phyloP scores from a whole-genome alignment of 345 rosid species.

The Physaria fendleri region DNA sequence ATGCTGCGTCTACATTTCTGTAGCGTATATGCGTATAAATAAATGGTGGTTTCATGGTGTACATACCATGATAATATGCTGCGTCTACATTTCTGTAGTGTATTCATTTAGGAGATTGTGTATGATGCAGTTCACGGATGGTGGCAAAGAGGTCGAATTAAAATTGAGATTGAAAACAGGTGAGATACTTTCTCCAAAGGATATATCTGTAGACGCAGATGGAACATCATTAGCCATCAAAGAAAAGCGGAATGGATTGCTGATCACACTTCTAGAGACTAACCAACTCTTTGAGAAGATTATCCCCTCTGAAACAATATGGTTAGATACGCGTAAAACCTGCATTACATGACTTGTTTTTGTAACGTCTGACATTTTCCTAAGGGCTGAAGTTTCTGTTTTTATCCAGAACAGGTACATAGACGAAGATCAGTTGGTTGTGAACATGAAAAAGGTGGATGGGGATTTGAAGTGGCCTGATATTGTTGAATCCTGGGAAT shows the following conservation, averaged over 20 bases:
- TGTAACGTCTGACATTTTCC: background rate
- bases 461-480: conserved; percentile 86
- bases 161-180: conserved; percentile 45
- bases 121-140: conserved; percentile 64
- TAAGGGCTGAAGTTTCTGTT: background rate
- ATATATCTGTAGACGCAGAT: conserved; percentile 74
- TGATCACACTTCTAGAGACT: conserved; percentile 54
- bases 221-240: conserved; percentile 49
- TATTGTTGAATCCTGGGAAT: conserved; percentile 85
- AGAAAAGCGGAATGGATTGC: conserved; percentile 42
- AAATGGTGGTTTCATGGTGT: background rate
- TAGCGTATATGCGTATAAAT: background rate
- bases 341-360: background rate
- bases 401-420: conserved; percentile 49
- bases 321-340: conserved; percentile 38
- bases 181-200: conserved; percentile 42
- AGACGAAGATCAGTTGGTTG: conserved; percentile 75
- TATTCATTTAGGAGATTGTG: background rate
- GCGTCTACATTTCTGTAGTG: background rate
- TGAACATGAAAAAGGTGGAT: conserved; percentile 79
- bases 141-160: conserved; percentile 71
- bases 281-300: conserved; percentile 58
- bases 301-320: conserved; percentile 76
- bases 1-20: background rate
- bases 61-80: background rate